Base-by-base conservation (phyloP, 129 eudicot species). In the Centella asiatica region DNA sequence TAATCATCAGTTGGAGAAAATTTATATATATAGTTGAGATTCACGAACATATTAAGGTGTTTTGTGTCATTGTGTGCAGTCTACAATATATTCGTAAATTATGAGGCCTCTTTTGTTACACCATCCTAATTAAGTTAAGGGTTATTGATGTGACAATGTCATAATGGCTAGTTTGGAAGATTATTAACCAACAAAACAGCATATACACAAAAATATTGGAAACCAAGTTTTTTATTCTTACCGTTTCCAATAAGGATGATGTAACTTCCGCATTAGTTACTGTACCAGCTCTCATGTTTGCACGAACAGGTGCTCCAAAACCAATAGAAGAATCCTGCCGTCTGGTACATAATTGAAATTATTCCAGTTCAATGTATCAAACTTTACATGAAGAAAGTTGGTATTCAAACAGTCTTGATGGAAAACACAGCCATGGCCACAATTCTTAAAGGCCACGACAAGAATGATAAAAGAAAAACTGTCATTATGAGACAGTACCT, bases 291-390 rank as follows among this genome's bases (percentile, higher is more conserved):
- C 95, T 83, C 95, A 90, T 83, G 83, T 83, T 90, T 63, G 88
- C 93, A 72, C 95, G 93, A 60, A 90, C 94, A 13, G 97, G 97
- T 59, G 97, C 97, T 57, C 95, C 93, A 49, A 90, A 90, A 74
- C 95, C 95, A 72, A 90, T 90, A 22, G 97, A 90, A 29, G 97
- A 90, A 69, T 86, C 95, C 74, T 86, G 95, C 55, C 97, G 88
- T 60, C 97, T 90, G 93, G 53, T 33, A 65, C 22, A 72, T 62
- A 49, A 46, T 28, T n/a, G 45, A 39, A 69, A 36, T 6, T 56
- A 27, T 44, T 56, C 47, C 24, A 29, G 45, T 46, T 33, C 49
- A 66, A 54, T 52, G 14, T 46, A 50, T 63, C 47, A 15, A 39
- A 58, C 32, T 39, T 29, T 64, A 42, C 29, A 33, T 62, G 60